These are phyloP conservation scores for Gymnopus androsaceus DNA, from an alignment of 1,284 basidiomycete genomes.

Conservation along the genomic window DNA sequence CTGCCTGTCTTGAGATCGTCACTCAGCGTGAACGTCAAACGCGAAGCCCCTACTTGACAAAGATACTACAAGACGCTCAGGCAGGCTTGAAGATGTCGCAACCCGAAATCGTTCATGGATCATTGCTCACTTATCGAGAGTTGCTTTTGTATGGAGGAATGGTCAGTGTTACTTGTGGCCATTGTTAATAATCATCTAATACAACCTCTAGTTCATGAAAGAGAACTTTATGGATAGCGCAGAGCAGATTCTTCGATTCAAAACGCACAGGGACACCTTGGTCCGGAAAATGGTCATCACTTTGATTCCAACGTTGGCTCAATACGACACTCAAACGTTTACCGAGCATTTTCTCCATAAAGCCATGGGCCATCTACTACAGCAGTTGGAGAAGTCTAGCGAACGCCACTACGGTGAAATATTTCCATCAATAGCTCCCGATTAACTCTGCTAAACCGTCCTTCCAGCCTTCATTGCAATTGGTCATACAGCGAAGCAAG, in stretches of 20 bases:
- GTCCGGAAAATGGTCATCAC: constrained; percentile 93
- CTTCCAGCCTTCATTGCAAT: constrained; percentile 89
- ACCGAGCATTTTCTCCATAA: constrained; percentile 87
- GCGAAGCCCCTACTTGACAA: constrained; percentile 68
- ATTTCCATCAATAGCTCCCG: background rate
- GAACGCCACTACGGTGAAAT: constrained; percentile 84
- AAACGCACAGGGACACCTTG: constrained; percentile 83
- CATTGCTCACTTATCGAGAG: constrained; percentile 89
- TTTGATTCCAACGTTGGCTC: constrained; percentile 91
- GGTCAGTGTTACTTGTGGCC: constrained; percentile 45
- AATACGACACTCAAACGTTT: constrained; percentile 91
- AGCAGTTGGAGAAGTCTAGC: constrained; percentile 85
- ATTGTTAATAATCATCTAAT: constrained; percentile 9
- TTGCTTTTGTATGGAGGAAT: constrained; percentile 92
- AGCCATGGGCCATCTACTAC: constrained; percentile 88
- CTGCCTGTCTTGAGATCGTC: constrained; percentile 87
- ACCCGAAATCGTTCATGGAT: constrained; percentile 91
- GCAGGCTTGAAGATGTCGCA: constrained; percentile 80
- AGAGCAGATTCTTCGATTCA: constrained; percentile 89
- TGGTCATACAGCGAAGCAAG: constrained; percentile 91
- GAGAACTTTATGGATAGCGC: constrained; percentile 89
- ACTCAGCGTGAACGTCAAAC: constrained; percentile 70
- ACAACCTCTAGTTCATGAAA: constrained; percentile 78
- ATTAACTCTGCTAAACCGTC: constrained; percentile 15
- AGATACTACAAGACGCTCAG: constrained; percentile 89